A percentile compares a stretch with the other conserved stretches of the same genome.
Evolutionary conservation across 1,284 basidiomycete genomes (phyloP).

Genomic region (Cryptococcus floricola): DNA sequence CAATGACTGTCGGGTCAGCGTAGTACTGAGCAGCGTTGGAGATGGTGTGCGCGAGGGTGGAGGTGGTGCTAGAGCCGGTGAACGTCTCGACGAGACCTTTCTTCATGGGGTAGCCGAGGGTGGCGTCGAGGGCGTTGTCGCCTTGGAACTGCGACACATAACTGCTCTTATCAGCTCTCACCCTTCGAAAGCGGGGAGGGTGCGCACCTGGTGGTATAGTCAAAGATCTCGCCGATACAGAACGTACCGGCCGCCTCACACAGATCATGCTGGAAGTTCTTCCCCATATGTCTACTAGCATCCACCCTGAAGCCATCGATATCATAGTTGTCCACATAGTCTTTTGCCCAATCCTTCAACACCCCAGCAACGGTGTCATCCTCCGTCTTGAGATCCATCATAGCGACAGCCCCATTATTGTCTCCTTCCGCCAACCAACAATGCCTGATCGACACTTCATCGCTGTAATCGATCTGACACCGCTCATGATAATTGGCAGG

Average conservation of each 20-base stretch:
- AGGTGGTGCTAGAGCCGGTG: conserved; percentile 51
- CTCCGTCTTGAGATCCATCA: conserved; percentile 66
- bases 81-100: conserved; percentile 21
- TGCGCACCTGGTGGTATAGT: conserved; percentile 54
- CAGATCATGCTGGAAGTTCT: conserved; percentile 51
- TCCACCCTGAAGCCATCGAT: conserved; percentile 65
- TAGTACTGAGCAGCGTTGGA: conserved; percentile 52
- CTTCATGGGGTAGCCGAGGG: conserved; percentile 36
- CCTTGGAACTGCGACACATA: conserved; percentile 27
- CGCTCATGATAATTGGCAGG: conserved; percentile 26
- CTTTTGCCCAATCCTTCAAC: conserved; percentile 60
- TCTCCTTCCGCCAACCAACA: conserved; percentile 58
- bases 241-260: conserved; percentile 66
- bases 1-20: conserved; percentile 57
- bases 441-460: conserved; percentile 22
- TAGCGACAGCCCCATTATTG: conserved; percentile 55
- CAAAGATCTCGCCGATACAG: conserved; percentile 73
- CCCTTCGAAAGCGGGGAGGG: neutral
- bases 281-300: conserved; percentile 55
- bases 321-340: conserved; percentile 60
- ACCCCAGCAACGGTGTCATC: conserved; percentile 56
- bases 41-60: conserved; percentile 56
- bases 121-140: conserved; percentile 28
- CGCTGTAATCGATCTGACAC: conserved; percentile 25
- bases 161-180: conserved; percentile 6